Evolutionary conservation across 2,329 filamentous ascomycete species (phyloP), one percentile per base, ranked within the genome.

Genomic region (Arthrobotrys pseudoclavata): DNA sequence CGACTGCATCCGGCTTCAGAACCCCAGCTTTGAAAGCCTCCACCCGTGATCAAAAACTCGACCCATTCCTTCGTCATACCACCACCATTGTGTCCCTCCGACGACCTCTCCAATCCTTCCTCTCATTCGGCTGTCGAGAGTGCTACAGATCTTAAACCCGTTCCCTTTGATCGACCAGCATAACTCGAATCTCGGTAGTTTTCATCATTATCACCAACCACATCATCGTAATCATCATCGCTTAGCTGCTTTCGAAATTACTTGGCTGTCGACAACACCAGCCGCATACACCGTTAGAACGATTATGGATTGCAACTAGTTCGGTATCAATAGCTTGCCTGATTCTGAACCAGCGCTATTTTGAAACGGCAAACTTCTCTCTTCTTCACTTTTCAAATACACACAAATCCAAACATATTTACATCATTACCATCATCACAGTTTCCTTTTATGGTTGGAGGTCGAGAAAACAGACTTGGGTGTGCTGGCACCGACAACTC

Each of bases 401-500:
- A 48, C 31, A 53, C 22, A 47, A 50, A 26, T 24, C 45, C 4
- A 53, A 15, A 4, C 52, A n/a, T 37, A 18, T 15, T 50, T 18
- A 69, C 9, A 37, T 29, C n/a, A 40, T 18, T 20, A 60, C 18
- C 9, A 26, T 22, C 10, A 45, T 47, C 52, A 53, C 24, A 64
- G 40, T 18, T 69, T 66, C 20, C 60, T 55, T 79, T 79, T 79
- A 79, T 79, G 75, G 24, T 66, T 74, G 62, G 37, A 40, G 40
- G 15, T 48, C 48, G 42, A 42, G 53, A 48, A 31, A 52, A 15
- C 42, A 34, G 48, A 40, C 60, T 60, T 48, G 50, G 68, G 64
- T 72, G 69, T 78, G 62, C 69, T 62, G 60, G 42, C 75, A 64
- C 69, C 75, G 68, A 69, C 62, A 61, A 68, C 52, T 74, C 69